A percentile compares a stretch with the other conserved stretches of the same genome.
Evolutionary conservation across 2,329 filamentous ascomycete species (phyloP).

Genomic region (Trichophyton schoenleinii): DNA sequence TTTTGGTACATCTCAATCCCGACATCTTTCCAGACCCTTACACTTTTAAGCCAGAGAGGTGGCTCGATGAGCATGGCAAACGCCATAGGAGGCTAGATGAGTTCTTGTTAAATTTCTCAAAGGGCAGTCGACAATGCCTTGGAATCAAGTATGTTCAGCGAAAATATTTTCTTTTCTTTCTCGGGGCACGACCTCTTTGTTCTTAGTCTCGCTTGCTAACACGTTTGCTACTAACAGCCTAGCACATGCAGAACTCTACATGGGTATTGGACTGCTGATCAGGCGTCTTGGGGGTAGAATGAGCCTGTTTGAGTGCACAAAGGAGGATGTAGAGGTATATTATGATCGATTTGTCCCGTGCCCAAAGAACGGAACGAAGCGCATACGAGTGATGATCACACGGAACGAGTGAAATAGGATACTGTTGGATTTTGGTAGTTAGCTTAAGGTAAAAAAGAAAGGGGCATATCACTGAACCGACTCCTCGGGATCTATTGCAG

Average conservation of each 20-base stretch:
- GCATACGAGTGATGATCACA: background rate
- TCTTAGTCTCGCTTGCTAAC: background rate
- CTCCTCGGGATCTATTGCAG: no score
- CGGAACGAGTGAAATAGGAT: background rate
- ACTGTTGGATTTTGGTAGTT: background rate
- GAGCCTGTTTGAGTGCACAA: background rate
- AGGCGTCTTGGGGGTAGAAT: background rate
- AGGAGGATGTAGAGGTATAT: background rate
- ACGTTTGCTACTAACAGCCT: background rate
- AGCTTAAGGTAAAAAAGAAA: no score
- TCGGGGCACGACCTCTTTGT: no score
- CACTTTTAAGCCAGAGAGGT: background rate
- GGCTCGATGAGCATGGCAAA: background rate
- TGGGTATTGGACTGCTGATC: background rate
- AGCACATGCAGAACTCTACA: background rate
- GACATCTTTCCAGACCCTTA: background rate
- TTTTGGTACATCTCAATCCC: background rate
- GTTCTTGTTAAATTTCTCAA: background rate
- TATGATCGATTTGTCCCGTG: background rate
- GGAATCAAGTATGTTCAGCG: background rate
- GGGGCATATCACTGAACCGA: no score
- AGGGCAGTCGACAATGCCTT: background rate
- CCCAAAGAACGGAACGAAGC: background rate
- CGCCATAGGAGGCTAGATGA: background rate
- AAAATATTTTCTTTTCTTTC: no score